phyloP scores from a whole-genome alignment of 2,329 filamentous ascomycete species.

The Fusarium ambrosium region DNA sequence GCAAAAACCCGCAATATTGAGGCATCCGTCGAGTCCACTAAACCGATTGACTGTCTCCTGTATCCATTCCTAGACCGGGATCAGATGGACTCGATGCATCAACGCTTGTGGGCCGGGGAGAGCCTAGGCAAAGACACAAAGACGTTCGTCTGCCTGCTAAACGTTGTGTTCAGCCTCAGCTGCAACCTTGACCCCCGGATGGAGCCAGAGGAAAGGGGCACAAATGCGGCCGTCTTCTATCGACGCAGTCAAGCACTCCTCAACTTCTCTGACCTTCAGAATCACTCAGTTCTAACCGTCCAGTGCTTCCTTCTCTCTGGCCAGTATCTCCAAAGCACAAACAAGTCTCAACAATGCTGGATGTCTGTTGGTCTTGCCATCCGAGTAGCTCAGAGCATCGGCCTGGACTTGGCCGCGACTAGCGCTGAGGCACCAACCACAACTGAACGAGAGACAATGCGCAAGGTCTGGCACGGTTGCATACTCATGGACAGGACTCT shows the following conservation, averaged over 20 bases:
- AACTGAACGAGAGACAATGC: neutral
- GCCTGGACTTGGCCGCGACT: neutral
- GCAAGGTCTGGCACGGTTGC: neutral
- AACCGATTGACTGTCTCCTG: neutral
- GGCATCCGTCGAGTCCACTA: neutral
- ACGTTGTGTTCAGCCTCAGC: neutral
- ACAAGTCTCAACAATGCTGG: neutral
- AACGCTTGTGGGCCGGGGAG: neutral
- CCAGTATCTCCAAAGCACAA: neutral
- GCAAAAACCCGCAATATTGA: too few species aligned
- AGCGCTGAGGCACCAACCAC: neutral
- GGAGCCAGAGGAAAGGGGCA: neutral
- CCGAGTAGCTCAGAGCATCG: neutral
- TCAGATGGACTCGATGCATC: neutral
- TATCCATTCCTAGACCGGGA: neutral
- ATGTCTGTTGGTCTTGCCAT: neutral
- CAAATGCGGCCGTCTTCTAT: neutral
- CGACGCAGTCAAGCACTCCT: neutral
- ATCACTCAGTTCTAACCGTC: neutral
- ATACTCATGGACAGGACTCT: neutral
- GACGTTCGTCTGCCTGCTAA: neutral
- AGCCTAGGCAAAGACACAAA: neutral
- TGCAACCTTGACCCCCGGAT: neutral
- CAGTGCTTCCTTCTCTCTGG: neutral
- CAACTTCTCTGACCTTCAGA: neutral